phyloP scores from a whole-genome alignment of 1,284 basidiomycete species.

The Stereum hirsutum region DNA sequence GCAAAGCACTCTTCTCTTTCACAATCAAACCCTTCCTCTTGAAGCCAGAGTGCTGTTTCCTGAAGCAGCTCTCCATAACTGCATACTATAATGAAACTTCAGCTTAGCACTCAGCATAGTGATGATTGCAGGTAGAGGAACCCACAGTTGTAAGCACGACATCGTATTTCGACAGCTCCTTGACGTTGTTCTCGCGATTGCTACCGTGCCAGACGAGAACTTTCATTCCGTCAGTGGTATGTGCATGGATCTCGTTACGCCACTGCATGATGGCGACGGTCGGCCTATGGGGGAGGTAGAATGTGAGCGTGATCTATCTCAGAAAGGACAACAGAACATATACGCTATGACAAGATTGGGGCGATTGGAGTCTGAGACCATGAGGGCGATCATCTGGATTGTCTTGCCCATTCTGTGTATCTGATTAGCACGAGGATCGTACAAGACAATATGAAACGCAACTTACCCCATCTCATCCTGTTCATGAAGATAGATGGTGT shows the following conservation, averaged over 20 bases:
- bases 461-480: conserved; percentile 86
- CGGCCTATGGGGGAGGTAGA: conserved; percentile 37
- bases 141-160: conserved; percentile 81
- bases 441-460: conserved; percentile 3
- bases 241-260: conserved; percentile 87
- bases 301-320: not conserved
- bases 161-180: conserved; percentile 78
- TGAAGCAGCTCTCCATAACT: conserved; percentile 87
- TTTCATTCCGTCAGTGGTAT: conserved; percentile 73
- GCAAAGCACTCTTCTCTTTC: conserved; percentile 85
- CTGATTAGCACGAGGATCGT: conserved; percentile 7
- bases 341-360: conserved; percentile 91
- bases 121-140: no score
- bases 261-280: conserved; percentile 99
- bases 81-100: no score
- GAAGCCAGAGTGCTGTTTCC: conserved; percentile 90
- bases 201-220: conserved; percentile 92
- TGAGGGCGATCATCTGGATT: conserved; percentile 91
- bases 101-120: no score
- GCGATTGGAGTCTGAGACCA: conserved; percentile 71
- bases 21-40: conserved; percentile 79
- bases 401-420: conserved; percentile 90
- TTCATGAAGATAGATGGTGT: not conserved
- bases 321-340: conserved; percentile 16
- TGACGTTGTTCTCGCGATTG: conserved; percentile 50